Percentiles rank a stretch among this genome's conserved stretches.
Evolutionary conservation across 2,329 filamentous ascomycete genomes (phyloP).

Genomic region (Colletotrichum falcatum): DNA sequence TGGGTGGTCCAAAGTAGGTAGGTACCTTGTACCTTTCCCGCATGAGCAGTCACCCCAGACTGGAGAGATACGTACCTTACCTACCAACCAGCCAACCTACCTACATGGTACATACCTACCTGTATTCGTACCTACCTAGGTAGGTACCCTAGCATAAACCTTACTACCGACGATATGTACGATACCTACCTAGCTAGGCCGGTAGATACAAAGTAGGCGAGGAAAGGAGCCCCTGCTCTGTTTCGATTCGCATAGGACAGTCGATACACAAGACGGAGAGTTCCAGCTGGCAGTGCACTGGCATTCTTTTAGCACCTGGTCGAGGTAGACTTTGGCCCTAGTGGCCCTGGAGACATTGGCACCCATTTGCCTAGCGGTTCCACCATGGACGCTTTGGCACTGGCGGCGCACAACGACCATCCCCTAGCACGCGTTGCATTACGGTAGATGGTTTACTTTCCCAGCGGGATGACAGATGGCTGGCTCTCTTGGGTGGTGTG

Average conservation of each 20-base stretch:
- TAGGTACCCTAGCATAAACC: too few relatives aligned
- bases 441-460: too few relatives aligned
- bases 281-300: conserved; percentile 29
- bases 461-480: background rate
- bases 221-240: background rate
- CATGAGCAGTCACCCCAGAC: background rate
- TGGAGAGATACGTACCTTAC: background rate
- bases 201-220: too few relatives aligned
- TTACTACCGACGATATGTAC: too few relatives aligned
- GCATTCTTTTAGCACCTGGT: conserved; percentile 8
- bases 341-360: conserved; percentile 13
- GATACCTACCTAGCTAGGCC: too few relatives aligned
- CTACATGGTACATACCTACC: too few relatives aligned
- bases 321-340: background rate
- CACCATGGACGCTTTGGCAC: conserved; percentile 1
- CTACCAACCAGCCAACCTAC: background rate
- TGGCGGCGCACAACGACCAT: conserved; percentile 1
- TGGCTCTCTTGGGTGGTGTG: background rate
- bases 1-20: background rate
- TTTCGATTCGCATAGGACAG: background rate
- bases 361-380: conserved; percentile 10
- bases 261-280: background rate
- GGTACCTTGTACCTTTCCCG: background rate
- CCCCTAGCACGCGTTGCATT: conserved; percentile 1
- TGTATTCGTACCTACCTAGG: too few relatives aligned